Evolutionary conservation across 768 basidiomycete species (phyloP).

Genomic region (Lactarius tabidus): DNA sequence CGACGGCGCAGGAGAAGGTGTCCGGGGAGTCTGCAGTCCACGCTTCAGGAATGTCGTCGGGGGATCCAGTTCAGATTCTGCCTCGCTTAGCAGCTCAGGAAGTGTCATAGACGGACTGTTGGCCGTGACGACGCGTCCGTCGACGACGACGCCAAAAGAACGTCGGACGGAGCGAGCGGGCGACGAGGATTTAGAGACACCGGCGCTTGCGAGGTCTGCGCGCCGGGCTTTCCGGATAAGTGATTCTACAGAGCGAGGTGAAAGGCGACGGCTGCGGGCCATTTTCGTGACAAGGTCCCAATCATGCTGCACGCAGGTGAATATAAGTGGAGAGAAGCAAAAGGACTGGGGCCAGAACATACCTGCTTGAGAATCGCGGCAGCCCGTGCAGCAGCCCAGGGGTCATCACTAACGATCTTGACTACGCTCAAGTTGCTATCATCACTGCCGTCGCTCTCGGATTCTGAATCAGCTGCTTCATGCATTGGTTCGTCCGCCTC

Average conservation of each 20-base stretch:
- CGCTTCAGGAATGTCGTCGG: not conserved
- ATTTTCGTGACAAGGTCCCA: constrained; percentile 74
- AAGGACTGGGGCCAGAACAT: constrained; percentile 25
- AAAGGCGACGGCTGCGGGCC: constrained; percentile 33
- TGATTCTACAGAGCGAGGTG: constrained; percentile 33
- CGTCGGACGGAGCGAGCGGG: constrained; percentile 13
- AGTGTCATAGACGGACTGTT: constrained; percentile 52
- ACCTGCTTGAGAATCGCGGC: constrained; percentile 90
- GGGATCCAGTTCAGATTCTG: constrained; percentile 42
- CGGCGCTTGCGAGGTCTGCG: constrained; percentile 20
- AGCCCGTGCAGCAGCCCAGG: constrained; percentile 84
- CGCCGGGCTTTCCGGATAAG: constrained; percentile 29
- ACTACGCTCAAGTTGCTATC: constrained; percentile 58
- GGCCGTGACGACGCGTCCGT: constrained; percentile 50
- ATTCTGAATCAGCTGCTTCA: constrained; percentile 29
- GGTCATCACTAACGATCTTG: constrained; percentile 81
- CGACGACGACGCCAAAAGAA: constrained; percentile 39
- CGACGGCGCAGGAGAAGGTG: constrained; percentile 19
- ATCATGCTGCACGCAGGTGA: constrained; percentile 53
- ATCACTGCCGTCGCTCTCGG: constrained; percentile 32
- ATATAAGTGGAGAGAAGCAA: not conserved
- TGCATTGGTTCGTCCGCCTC: constrained; percentile 22
- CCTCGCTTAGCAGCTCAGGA: constrained; percentile 54
- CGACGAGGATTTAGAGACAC: constrained; percentile 18
- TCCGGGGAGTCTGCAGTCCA: constrained; percentile 13